Percentiles rank a stretch among this genome's conserved stretches.
phyloP scores from a whole-genome alignment of 768 basidiomycete species.

The Agrocybe pediades region DNA sequence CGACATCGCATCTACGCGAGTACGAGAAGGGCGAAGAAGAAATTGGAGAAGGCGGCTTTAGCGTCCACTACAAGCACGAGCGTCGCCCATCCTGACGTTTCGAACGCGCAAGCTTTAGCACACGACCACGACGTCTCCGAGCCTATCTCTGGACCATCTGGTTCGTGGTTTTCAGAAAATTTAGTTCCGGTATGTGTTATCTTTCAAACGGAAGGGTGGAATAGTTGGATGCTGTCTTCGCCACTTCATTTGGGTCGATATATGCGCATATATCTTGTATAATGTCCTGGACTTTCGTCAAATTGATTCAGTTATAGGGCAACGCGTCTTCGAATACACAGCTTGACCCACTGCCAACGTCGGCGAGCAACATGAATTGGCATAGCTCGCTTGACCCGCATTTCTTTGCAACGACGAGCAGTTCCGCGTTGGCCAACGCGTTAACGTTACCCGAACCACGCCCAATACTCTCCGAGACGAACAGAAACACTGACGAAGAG shows the following conservation, averaged over 20 bases:
- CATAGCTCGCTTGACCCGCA: constrained; percentile 20
- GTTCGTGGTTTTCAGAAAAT: not conserved
- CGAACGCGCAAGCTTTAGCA: not conserved
- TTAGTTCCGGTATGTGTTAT: not conserved
- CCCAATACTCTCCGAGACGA: not conserved
- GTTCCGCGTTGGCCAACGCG: constrained; percentile 52
- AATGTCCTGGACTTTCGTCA: too few species aligned
- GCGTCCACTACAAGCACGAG: too few species aligned
- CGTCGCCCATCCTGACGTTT: constrained; percentile 12
- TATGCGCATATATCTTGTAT: too few species aligned
- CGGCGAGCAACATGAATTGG: constrained; percentile 3
- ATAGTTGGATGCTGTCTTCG: not conserved
- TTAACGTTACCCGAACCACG: constrained; percentile 35
- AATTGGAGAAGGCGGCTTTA: constrained; percentile 52
- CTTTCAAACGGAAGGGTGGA: not conserved
- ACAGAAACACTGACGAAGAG: not conserved
- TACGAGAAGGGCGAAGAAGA: constrained; percentile 51
- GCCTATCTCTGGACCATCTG: not conserved
- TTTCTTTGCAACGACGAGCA: constrained; percentile 25
- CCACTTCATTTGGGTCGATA: too few species aligned
- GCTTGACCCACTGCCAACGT: not conserved
- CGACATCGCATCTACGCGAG: constrained; percentile 53
- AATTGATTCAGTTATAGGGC: not conserved
- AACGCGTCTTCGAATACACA: too few species aligned
- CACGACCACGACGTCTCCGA: not conserved